A percentile compares a stretch with the other conserved stretches of the same genome.
Conservation (phyloP, 176 grass and related monocot species). For the Ensete ventricosum region DNA sequence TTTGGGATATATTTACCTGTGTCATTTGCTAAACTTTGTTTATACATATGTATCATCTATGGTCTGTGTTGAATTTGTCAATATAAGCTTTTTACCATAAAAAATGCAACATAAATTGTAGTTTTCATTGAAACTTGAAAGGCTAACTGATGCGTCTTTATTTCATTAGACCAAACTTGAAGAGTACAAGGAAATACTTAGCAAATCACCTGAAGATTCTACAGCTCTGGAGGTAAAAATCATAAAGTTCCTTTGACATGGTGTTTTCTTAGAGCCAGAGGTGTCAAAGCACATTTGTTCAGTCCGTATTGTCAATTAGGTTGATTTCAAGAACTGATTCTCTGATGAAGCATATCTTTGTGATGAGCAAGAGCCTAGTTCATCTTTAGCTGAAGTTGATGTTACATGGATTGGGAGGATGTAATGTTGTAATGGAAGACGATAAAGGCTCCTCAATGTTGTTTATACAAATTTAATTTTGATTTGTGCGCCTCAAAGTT, state of each 20-base stretch:
- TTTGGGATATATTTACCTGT: too few species aligned
- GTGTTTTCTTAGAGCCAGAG: neutral
- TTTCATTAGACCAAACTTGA: constrained; percentile 44
- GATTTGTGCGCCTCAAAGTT: neutral
- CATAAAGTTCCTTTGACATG: neutral
- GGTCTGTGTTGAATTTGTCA: too few species aligned
- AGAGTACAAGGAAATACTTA: constrained; percentile 62
- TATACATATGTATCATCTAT: too few species aligned
- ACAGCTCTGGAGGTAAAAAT: constrained; percentile 58
- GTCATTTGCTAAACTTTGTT: too few species aligned
- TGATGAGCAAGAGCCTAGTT: neutral
- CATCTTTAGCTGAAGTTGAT: neutral
- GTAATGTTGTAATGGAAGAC: neutral
- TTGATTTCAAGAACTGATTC: neutral
- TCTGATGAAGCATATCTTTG: neutral
- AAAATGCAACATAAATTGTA: neutral
- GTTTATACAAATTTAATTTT: neutral
- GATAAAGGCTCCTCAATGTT: neutral
- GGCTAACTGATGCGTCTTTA: constrained; percentile 13
- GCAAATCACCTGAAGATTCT: constrained; percentile 56
- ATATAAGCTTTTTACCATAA: too few species aligned
- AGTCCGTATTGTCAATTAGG: neutral
- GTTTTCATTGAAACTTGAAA: neutral
- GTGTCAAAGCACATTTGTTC: too few species aligned
- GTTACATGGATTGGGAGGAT: neutral